Percentiles rank a stretch among this genome's conserved stretches.
phyloP scores from a whole-genome alignment of 192 early-diverging fungal genomes.

The Coemansia sp. region DNA sequence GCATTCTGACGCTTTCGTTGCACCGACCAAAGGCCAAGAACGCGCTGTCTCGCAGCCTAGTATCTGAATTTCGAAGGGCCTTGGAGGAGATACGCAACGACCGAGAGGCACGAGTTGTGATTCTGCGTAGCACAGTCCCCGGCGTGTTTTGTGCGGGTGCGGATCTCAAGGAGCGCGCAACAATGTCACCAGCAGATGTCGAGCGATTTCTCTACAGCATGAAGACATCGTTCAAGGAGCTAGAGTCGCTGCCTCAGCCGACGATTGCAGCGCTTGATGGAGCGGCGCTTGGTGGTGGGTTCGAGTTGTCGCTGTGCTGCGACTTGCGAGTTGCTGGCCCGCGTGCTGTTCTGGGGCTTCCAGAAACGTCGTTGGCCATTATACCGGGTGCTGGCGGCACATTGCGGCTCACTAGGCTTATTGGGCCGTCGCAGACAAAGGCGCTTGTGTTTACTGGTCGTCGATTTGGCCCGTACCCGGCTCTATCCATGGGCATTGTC shows the following conservation, averaged over 20 bases:
- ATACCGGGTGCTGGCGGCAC: conserved; percentile 98
- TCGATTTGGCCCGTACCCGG: conserved; percentile 65
- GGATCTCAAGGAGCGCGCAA: conserved; percentile 90
- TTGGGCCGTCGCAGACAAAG: conserved; percentile 87
- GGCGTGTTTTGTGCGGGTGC: conserved; percentile 95
- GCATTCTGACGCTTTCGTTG: conserved; percentile 81
- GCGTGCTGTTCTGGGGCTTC: conserved; percentile 81
- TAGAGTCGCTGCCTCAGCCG: conserved; percentile 88
- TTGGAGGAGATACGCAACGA: conserved; percentile 64
- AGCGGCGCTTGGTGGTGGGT: conserved; percentile 89
- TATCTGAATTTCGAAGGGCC: conserved; percentile 69
- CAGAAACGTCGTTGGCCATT: conserved; percentile 92
- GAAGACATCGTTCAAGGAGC: conserved; percentile 74
- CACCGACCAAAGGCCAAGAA: conserved; percentile 88
- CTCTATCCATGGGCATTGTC: conserved; percentile 74
- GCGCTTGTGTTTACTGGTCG: conserved; percentile 91
- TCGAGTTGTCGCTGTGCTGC: conserved; percentile 88
- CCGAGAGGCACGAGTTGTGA: conserved; percentile 73
- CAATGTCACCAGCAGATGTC: conserved; percentile 79
- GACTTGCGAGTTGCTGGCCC: conserved; percentile 88
- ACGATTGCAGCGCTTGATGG: conserved; percentile 96
- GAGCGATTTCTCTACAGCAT: conserved; percentile 81
- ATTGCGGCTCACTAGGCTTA: conserved; percentile 84
- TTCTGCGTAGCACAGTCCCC: conserved; percentile 77
- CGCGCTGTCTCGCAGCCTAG: conserved; percentile 81